Evolutionary conservation across 2,329 filamentous ascomycete species (phyloP).

Genomic region (Aspergillus sp.): DNA sequence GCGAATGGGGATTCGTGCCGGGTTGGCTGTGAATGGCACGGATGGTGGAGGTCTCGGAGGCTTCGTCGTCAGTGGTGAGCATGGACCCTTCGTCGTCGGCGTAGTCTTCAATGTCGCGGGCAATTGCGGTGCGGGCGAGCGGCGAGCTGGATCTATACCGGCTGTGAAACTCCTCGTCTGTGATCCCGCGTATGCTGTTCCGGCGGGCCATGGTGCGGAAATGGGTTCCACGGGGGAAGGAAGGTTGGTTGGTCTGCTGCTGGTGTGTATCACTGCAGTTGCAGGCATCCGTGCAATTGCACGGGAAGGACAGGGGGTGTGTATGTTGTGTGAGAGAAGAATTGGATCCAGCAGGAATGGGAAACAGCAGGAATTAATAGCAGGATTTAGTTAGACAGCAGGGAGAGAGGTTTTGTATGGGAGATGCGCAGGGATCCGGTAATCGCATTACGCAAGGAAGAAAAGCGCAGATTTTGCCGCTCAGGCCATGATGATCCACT

Average conservation of each 20-base stretch:
- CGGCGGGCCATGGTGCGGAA: slow-evolving; percentile 30
- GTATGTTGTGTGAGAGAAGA: background rate
- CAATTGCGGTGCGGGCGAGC: slow-evolving; percentile 65
- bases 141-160: slow-evolving; percentile 64
- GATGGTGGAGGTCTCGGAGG: slow-evolving; percentile 44
- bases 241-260: background rate
- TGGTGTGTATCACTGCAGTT: background rate
- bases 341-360: background rate
- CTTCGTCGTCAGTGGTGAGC: slow-evolving; percentile 40
- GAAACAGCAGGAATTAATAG: background rate
- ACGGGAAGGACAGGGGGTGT: background rate
- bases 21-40: slow-evolving; percentile 43
- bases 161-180: slow-evolving; percentile 22
- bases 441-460: background rate
- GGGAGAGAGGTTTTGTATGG: background rate
- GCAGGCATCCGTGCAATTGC: background rate
- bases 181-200: slow-evolving; percentile 27
- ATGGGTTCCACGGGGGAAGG: background rate
- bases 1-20: slow-evolving; percentile 46
- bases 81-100: slow-evolving; percentile 55
- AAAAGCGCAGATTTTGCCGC: background rate
- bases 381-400: too few relatives aligned
- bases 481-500: background rate
- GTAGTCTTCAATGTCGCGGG: slow-evolving; percentile 66
- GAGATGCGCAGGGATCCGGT: background rate